Conservation (phyloP, 345 rosid species). For the Heritiera littoralis region DNA sequence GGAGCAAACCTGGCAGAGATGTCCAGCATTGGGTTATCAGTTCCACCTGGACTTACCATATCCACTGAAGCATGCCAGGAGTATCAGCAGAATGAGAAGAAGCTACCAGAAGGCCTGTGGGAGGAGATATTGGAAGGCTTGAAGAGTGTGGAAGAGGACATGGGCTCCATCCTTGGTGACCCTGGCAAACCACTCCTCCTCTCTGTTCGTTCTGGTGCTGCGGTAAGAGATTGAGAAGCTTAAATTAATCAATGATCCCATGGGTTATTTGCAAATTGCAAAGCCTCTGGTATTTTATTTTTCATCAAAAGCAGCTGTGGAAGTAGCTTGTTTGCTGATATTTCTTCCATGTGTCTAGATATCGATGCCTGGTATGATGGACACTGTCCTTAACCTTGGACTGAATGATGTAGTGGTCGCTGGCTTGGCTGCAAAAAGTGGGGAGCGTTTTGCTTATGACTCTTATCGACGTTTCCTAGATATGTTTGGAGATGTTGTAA, state of each 20-base stretch:
- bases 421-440: slow-evolving; percentile 76
- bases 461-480: slow-evolving; percentile 89
- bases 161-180: slow-evolving; percentile 81
- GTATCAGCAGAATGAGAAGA: slow-evolving; percentile 65
- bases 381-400: slow-evolving; percentile 97
- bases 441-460: slow-evolving; percentile 91
- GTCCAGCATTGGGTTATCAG: slow-evolving; percentile 93
- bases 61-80: slow-evolving; percentile 94
- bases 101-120: slow-evolving; percentile 72
- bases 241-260: background rate
- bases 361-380: slow-evolving; percentile 99
- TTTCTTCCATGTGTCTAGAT: slow-evolving; percentile 43
- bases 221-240: slow-evolving; percentile 49
- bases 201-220: slow-evolving; percentile 98
- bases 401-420: slow-evolving; percentile 78
- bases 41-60: slow-evolving; percentile 92
- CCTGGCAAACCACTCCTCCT: slow-evolving; percentile 85
- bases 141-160: slow-evolving; percentile 57
- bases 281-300: background rate
- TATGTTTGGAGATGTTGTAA: slow-evolving; percentile 92
- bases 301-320: background rate
- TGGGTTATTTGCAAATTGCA: background rate
- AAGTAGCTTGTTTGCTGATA: background rate
- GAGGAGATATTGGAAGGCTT: slow-evolving; percentile 71
- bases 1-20: slow-evolving; percentile 98